These are phyloP conservation scores for Postia placenta DNA, from an alignment of 768 basidiomycete species.

Conservation along the genomic window DNA sequence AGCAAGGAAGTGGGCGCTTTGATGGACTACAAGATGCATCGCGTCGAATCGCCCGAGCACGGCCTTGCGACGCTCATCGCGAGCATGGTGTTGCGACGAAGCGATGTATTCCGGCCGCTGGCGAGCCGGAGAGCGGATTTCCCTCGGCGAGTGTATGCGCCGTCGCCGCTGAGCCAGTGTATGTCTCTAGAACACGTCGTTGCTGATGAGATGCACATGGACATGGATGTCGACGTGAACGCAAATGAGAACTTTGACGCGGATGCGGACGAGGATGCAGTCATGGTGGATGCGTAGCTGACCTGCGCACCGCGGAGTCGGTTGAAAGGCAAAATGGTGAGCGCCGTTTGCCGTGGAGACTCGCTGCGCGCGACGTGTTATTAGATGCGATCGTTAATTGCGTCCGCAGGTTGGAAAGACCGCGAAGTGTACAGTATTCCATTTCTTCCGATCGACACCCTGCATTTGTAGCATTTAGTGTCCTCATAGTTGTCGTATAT, in stretches of 20 bases:
- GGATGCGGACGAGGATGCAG: not conserved
- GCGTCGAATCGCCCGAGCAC: constrained; percentile 15
- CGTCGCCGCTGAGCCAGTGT: constrained; percentile 25
- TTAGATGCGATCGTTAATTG: not conserved
- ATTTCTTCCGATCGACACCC: constrained; percentile 1
- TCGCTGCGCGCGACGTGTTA: constrained; percentile 1
- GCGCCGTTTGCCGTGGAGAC: not conserved
- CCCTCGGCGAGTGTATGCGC: constrained; percentile 16
- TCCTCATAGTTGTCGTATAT: constrained; percentile 3
- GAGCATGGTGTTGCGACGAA: constrained; percentile 41
- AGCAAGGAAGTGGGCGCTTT: constrained; percentile 50
- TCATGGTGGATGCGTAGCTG: not conserved
- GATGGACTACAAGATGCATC: constrained; percentile 47
- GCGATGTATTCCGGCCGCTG: constrained; percentile 32
- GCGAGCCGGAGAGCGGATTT: constrained; percentile 27
- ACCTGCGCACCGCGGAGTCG: constrained; percentile 2
- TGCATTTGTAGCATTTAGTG: constrained; percentile 8
- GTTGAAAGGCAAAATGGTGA: constrained; percentile 3
- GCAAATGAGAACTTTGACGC: not conserved
- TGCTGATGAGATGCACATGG: not conserved
- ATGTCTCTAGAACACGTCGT: constrained; percentile 13
- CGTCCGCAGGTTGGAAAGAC: constrained; percentile 5
- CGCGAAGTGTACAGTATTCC: constrained; percentile 6
- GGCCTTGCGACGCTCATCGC: constrained; percentile 37
- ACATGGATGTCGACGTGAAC: not conserved